Base-by-base conservation (phyloP, 805 yeast species). In the Candida ficus region DNA sequence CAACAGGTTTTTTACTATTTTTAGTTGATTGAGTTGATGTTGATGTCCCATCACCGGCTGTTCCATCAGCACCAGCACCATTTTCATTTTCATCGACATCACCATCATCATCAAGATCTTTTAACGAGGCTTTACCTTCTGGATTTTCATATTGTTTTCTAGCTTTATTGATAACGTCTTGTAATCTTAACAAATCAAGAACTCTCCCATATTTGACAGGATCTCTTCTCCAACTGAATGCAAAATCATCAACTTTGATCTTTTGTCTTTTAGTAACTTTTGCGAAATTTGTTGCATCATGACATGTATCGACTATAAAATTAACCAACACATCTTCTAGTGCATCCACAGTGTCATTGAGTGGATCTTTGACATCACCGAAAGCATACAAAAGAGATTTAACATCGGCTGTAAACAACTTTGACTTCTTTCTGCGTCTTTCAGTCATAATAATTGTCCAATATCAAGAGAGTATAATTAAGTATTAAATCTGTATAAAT, bases 291-390 rank as follows among this genome's bases (percentile, higher is more conserved):
- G 68, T 54, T 13, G 82, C 77, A 48, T 74, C 73, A 47, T 76
- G 63, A 63, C 87, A 68, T 10, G 82, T 67, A 52, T 78, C 83
- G 4, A 75, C 70, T 30, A 83, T 59, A 56, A 82, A 84, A 30
- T 75, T 76, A 10, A 80, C 74, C 9, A 83, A 69, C 6, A 82
- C 67, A 46, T 83, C 91, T 49, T 83, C 91, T 25, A 83, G 54
- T 4, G 76, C 74, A 26, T 78, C 77, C 1, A 80, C 76, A 0
- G 86, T 78, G 42, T 81, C 86, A 11, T 75, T 70, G 33, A 76
- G 66, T 1, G 91, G 91, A 33, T 77, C 70, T n/a, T 74, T 62
- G 2, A 75, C 80, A 53, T 83, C 91, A 2, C 91, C 91, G 57
- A 73, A 82, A 0, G 89, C 89, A 48, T 76, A 83, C 41, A 83